Percentiles rank a stretch among this genome's conserved stretches.
Evolutionary conservation across 805 yeast genomes (phyloP).

Genomic region (Spencermartinsiella europaea): DNA sequence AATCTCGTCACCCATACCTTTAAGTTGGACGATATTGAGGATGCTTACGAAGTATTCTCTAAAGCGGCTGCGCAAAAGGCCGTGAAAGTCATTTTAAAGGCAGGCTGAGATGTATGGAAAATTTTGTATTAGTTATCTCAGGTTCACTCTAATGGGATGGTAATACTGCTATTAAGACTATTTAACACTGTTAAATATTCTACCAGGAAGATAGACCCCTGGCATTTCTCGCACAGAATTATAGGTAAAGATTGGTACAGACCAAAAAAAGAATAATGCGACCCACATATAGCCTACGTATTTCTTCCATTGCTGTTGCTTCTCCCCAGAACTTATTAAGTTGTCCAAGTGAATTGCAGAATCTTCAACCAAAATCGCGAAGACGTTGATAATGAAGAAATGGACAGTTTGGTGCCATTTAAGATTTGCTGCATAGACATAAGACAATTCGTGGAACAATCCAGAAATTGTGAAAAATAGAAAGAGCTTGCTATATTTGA

Average conservation of each 20-base stretch:
- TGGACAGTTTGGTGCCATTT: neutral
- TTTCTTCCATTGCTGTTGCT: too few relatives aligned
- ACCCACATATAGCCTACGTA: too few relatives aligned
- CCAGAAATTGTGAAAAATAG: neutral
- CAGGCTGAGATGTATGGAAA: conserved; percentile 25
- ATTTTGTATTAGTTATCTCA: too few relatives aligned
- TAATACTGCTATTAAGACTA: too few relatives aligned
- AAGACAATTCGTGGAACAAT: neutral
- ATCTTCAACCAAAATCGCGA: conserved; percentile 1
- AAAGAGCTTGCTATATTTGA: neutral
- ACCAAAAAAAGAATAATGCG: neutral
- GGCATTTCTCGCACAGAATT: too few relatives aligned
- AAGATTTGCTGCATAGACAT: neutral
- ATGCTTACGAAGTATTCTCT: conserved; percentile 56
- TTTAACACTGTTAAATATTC: too few relatives aligned
- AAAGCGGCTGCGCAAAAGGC: conserved; percentile 57
- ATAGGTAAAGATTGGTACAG: too few relatives aligned
- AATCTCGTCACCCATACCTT: conserved; percentile 68
- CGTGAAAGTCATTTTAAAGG: conserved; percentile 49
- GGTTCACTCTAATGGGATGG: too few relatives aligned
- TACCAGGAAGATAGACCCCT: too few relatives aligned
- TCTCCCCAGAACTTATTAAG: too few relatives aligned
- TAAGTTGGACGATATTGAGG: conserved; percentile 61
- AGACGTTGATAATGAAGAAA: neutral
- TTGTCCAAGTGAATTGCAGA: too few relatives aligned